These are phyloP conservation scores for Leucocoprinus sp. DNA, from an alignment of 768 basidiomycete genomes.

Conservation along the genomic window DNA sequence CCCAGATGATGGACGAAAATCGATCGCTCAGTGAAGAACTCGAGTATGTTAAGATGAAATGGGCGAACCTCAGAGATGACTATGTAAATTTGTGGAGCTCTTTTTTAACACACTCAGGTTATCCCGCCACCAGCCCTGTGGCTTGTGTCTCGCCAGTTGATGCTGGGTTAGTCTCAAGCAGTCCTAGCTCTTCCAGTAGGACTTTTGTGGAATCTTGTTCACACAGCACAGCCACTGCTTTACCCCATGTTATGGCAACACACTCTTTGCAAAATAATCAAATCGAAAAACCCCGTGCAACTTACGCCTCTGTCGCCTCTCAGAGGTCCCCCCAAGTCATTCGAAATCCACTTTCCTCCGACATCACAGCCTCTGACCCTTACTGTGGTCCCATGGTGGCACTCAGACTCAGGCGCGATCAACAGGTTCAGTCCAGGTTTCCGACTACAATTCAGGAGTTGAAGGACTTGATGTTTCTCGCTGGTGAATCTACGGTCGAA, in stretches of 20 bases:
- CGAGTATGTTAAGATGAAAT: neutral
- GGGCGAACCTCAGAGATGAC: neutral
- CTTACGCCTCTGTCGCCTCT: conserved; percentile 4
- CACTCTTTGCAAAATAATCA: neutral
- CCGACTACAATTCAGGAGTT: conserved; percentile 33
- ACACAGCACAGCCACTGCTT: neutral
- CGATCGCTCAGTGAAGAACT: conserved; percentile 1
- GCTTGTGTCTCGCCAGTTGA: neutral
- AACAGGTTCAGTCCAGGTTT: neutral
- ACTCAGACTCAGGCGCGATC: neutral
- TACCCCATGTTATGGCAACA: neutral
- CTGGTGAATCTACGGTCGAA: conserved; percentile 35
- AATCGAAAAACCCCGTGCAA: neutral
- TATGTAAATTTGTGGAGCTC: neutral
- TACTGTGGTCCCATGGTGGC: neutral
- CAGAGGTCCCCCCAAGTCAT: neutral
- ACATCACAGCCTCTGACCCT: neutral
- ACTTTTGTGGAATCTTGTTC: neutral
- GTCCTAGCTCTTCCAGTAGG: conserved; percentile 4
- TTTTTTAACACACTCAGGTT: neutral
- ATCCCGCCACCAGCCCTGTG: neutral
- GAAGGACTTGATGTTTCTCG: conserved; percentile 33
- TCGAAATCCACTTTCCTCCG: neutral
- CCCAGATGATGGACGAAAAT: conserved; percentile 2
- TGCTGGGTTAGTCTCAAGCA: neutral